Percentiles rank a stretch among this genome's conserved stretches.
Conservation (phyloP, 2,329 filamentous ascomycete species). For the Helotiales sp. region DNA sequence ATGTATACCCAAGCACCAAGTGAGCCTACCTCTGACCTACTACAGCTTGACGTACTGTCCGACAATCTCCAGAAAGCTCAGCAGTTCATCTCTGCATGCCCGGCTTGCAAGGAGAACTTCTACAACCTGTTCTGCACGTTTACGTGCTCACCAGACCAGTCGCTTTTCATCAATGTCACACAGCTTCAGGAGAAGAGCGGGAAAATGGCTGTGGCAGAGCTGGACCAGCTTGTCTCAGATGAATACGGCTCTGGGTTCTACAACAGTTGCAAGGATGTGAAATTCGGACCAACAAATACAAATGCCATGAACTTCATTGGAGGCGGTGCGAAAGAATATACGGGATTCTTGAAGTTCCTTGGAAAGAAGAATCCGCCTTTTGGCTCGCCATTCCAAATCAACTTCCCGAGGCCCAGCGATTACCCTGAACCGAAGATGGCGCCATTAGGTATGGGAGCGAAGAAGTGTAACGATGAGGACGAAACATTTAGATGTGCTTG, state of each 20-base stretch:
- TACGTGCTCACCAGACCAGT: constrained; percentile 96
- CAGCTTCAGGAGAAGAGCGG: constrained; percentile 60
- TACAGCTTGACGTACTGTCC: constrained; percentile 73
- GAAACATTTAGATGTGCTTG: constrained; percentile 87
- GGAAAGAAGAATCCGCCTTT: constrained; percentile 83
- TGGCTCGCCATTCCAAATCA: constrained; percentile 97
- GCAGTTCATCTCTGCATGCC: constrained; percentile 87
- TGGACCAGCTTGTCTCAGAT: constrained; percentile 86
- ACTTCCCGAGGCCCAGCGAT: constrained; percentile 67
- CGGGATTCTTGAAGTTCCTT: constrained; percentile 83
- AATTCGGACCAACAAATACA: constrained; percentile 91
- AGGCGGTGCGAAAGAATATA: constrained; percentile 88
- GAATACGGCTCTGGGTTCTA: constrained; percentile 87
- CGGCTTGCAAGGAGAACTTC: constrained; percentile 97
- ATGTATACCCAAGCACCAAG: constrained; percentile 20
- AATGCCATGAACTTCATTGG: constrained; percentile 96
- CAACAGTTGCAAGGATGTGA: constrained; percentile 98
- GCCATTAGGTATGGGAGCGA: constrained; percentile 69
- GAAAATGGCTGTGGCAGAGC: constrained; percentile 71
- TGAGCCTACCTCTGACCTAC: constrained; percentile 2
- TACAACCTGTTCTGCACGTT: constrained; percentile 98
- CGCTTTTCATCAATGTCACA: constrained; percentile 91
- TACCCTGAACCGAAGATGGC: constrained; percentile 70
- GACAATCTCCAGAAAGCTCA: constrained; percentile 85
- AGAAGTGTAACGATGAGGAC: constrained; percentile 88